These are phyloP conservation scores for Lignosus rhinocerotis DNA, from an alignment of 1,284 basidiomycete species.

Conservation along the genomic window DNA sequence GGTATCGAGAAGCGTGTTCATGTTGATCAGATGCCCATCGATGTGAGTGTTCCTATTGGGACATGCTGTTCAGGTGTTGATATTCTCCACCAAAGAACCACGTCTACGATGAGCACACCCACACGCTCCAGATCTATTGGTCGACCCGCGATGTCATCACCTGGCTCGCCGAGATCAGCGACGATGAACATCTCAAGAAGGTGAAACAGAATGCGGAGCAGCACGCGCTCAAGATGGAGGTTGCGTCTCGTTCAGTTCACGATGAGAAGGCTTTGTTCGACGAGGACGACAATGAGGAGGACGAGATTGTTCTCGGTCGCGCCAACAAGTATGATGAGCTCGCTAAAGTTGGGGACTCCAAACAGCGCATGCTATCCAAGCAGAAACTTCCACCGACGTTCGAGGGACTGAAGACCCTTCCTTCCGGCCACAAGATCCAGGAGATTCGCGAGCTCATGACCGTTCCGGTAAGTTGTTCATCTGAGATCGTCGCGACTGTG, in stretches of 20 bases:
- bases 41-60: slow-evolving; percentile 50
- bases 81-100: slow-evolving; percentile 61
- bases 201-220: slow-evolving; percentile 88
- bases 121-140: slow-evolving; percentile 92
- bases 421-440: slow-evolving; percentile 87
- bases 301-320: slow-evolving; percentile 79
- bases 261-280: slow-evolving; percentile 90
- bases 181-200: slow-evolving; percentile 91
- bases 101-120: slow-evolving; percentile 90
- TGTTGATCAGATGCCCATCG: slow-evolving; percentile 97
- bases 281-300: slow-evolving; percentile 77
- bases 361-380: slow-evolving; percentile 77
- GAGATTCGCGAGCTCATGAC: slow-evolving; percentile 89
- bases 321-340: slow-evolving; percentile 42
- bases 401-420: slow-evolving; percentile 73
- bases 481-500: neutral
- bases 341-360: slow-evolving; percentile 58
- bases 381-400: slow-evolving; percentile 72
- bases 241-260: slow-evolving; percentile 74
- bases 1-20: slow-evolving; percentile 98
- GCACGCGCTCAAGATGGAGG: slow-evolving; percentile 85
- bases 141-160: slow-evolving; percentile 88
- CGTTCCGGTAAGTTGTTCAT: slow-evolving; percentile 69
- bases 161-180: slow-evolving; percentile 92
- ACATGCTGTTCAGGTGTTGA: neutral